These are phyloP conservation scores for Suhomyces terraborum DNA, from an alignment of 1,139 yeast genomes.

Conservation along the genomic window DNA sequence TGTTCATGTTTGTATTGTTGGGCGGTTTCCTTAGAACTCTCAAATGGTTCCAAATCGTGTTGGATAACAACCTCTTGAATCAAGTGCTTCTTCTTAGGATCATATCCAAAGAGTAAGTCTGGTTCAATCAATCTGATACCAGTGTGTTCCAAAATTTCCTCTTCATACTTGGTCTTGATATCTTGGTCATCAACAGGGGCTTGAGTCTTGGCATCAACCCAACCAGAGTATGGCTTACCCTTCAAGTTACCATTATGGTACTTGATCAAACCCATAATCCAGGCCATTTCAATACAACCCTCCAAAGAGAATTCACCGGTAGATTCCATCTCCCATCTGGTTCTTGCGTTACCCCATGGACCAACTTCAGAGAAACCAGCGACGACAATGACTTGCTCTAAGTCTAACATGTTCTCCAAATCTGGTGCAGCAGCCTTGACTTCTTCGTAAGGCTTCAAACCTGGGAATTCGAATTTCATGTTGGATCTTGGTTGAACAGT, in stretches of 20 bases:
- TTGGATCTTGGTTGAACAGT: slow-evolving; percentile 89
- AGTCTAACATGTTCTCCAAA: slow-evolving; percentile 87
- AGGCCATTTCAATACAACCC: slow-evolving; percentile 98
- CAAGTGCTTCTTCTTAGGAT: slow-evolving; percentile 89
- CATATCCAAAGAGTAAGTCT: slow-evolving; percentile 88
- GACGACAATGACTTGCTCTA: slow-evolving; percentile 87
- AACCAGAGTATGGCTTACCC: slow-evolving; percentile 87
- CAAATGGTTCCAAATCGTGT: slow-evolving; percentile 95
- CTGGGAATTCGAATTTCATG: slow-evolving; percentile 92
- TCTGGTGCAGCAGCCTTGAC: slow-evolving; percentile 71
- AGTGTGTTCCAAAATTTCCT: slow-evolving; percentile 82
- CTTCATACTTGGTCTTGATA: slow-evolving; percentile 87
- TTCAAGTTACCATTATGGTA: slow-evolving; percentile 91
- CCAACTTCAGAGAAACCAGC: slow-evolving; percentile 98
- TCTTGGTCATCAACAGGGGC: slow-evolving; percentile 94
- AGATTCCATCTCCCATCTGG: slow-evolving; percentile 99
- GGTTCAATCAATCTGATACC: slow-evolving; percentile 98
- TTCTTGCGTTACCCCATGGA: slow-evolving; percentile 99
- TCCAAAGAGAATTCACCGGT: slow-evolving; percentile 93
- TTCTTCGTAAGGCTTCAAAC: slow-evolving; percentile 72
- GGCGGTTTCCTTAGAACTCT: slow-evolving; percentile 92
- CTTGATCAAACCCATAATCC: slow-evolving; percentile 98
- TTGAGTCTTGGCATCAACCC: slow-evolving; percentile 95
- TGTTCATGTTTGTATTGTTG: slow-evolving; percentile 92
- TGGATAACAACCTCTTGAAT: slow-evolving; percentile 94